Conservation (phyloP, 768 basidiomycete species). For the Tremella mesenterica region DNA sequence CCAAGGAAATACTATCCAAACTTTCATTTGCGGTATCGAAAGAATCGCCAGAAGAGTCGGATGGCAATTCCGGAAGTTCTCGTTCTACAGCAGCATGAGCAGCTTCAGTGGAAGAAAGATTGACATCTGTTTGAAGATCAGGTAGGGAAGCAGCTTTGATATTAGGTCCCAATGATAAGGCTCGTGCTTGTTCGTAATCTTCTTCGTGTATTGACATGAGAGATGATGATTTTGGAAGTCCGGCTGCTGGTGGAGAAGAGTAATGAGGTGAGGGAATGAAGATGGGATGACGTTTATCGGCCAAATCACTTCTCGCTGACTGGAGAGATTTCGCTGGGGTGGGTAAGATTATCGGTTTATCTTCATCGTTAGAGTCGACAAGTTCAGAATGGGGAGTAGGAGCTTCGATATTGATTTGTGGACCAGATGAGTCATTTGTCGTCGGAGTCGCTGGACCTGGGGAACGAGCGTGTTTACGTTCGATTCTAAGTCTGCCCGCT, state of each 20-base stretch:
- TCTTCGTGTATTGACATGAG: constrained; percentile 8
- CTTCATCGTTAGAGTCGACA: neutral
- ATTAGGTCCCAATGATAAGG: too few species aligned
- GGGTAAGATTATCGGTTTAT: neutral
- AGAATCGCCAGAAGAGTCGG: too few species aligned
- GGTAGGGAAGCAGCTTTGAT: neutral
- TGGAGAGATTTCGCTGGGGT: too few species aligned
- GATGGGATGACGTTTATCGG: too few species aligned
- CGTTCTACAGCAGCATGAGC: too few species aligned
- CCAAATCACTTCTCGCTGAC: too few species aligned
- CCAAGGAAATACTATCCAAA: too few species aligned
- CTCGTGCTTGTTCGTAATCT: neutral
- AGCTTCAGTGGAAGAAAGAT: too few species aligned
- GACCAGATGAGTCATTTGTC: too few species aligned
- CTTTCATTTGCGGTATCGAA: too few species aligned
- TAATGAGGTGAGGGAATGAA: too few species aligned
- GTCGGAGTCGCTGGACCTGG: constrained; percentile 1
- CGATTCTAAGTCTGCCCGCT: constrained; percentile 32
- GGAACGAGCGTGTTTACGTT: constrained; percentile 15
- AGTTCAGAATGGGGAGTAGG: neutral
- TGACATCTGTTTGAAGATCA: neutral
- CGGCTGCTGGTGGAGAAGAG: neutral
- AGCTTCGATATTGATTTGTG: neutral
- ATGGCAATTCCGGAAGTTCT: too few species aligned
- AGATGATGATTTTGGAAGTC: neutral